phyloP scores from a whole-genome alignment of 257 asterid genomes.

The Solanum dulcamara region DNA sequence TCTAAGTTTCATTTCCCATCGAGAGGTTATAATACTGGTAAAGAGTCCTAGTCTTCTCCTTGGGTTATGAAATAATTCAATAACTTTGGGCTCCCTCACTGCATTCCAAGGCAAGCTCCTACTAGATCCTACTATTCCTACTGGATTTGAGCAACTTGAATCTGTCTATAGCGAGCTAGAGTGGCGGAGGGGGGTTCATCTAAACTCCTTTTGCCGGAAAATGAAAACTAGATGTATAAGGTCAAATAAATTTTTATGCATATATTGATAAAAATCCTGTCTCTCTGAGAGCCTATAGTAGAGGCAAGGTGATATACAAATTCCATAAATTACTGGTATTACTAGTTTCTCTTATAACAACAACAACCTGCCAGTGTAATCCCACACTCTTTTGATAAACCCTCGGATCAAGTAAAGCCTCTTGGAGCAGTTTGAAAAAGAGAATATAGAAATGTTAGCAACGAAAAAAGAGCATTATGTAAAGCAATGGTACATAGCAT shows the following conservation, averaged over 20 bases:
- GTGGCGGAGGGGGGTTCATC: background rate
- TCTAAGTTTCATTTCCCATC: no score
- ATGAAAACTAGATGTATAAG: background rate
- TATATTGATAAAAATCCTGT: background rate
- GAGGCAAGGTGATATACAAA: background rate
- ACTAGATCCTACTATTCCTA: background rate
- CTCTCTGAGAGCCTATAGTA: background rate
- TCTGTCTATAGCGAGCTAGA: background rate
- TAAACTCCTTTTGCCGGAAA: no score
- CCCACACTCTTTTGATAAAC: background rate
- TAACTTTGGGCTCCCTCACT: no score
- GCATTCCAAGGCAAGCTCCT: background rate
- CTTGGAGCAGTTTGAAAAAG: background rate
- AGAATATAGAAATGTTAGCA: background rate
- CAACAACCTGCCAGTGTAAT: background rate
- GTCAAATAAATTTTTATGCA: background rate
- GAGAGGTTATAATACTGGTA: no score
- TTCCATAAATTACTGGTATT: background rate
- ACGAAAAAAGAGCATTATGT: background rate
- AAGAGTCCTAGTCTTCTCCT: no score
- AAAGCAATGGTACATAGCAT: background rate
- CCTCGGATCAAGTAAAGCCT: background rate
- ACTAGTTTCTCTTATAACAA: background rate
- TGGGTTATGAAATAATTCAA: no score
- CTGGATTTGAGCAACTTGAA: no score